These are phyloP conservation scores for Apiotrichum brassicae DNA, from an alignment of 1,284 basidiomycete species.

Conservation along the genomic window DNA sequence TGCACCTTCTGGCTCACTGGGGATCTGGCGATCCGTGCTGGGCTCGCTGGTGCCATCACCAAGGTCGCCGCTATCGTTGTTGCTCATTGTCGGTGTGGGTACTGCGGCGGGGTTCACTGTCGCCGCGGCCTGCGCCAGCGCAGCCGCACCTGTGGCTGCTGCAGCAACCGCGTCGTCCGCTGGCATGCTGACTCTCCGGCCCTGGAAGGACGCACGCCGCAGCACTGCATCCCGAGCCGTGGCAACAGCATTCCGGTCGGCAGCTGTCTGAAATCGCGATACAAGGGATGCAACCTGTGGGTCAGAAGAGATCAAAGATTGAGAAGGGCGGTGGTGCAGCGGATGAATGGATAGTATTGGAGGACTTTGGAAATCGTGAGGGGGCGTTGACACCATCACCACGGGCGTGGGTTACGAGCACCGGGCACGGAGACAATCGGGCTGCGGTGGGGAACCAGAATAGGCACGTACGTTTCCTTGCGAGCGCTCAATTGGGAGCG, in stretches of 20 bases:
- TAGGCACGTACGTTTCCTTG: constrained; percentile 17
- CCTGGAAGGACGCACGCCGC: constrained; percentile 6
- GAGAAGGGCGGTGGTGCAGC: background rate
- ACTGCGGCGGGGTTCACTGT: background rate
- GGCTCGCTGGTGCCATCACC: background rate
- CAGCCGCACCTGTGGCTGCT: background rate
- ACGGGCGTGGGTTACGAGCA: background rate
- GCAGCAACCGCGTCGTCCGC: background rate
- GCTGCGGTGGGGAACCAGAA: no score
- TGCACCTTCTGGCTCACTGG: no score
- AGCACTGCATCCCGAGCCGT: constrained; percentile 7
- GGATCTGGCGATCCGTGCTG: background rate
- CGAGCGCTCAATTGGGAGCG: constrained; percentile 21
- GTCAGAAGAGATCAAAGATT: background rate
- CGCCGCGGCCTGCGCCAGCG: background rate
- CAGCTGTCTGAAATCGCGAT: constrained; percentile 21
- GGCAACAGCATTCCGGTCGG: constrained; percentile 12
- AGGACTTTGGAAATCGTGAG: no score
- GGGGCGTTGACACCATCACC: no score
- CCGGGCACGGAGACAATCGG: background rate
- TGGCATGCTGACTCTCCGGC: background rate
- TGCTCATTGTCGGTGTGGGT: background rate
- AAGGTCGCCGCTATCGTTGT: background rate
- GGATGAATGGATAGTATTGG: background rate
- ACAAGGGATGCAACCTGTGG: constrained; percentile 21